Conservation (phyloP, 1,139 yeast genomes). For the Yamadazyma pseudoaaseri region DNA sequence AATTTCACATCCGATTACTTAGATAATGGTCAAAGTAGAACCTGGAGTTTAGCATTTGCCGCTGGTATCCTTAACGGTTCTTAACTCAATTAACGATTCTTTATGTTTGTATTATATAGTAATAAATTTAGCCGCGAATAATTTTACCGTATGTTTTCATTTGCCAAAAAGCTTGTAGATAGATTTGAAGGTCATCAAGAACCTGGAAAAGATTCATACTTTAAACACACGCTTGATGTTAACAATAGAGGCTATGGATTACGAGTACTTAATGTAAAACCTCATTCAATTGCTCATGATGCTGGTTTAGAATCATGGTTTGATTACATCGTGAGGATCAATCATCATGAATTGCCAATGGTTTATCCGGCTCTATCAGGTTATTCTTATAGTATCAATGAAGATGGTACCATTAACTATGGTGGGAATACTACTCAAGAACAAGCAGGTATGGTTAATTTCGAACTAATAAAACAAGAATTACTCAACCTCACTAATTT, state of each 20-base stretch:
- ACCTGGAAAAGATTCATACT: slow-evolving; percentile 49
- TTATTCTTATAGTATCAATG: slow-evolving; percentile 35
- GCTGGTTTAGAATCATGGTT: slow-evolving; percentile 74
- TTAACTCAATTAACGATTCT: slow-evolving; percentile 3
- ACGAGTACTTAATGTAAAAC: slow-evolving; percentile 39
- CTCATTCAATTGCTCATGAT: slow-evolving; percentile 39
- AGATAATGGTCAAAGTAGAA: slow-evolving; percentile 85
- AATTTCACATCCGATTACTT: slow-evolving; percentile 38
- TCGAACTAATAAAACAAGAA: slow-evolving; percentile 34
- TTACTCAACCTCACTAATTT: slow-evolving; percentile 24
- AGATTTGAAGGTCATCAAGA: slow-evolving; percentile 57
- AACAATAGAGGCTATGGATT: slow-evolving; percentile 47
- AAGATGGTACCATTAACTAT: slow-evolving; percentile 44
- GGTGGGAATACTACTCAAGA: slow-evolving; percentile 36
- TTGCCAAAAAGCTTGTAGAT: slow-evolving; percentile 81
- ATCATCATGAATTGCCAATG: slow-evolving; percentile 71
- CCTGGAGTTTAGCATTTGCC: slow-evolving; percentile 84
- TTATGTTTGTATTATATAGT: slow-evolving; percentile 2
- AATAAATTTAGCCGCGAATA: too few relatives aligned
- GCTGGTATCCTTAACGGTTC: slow-evolving; percentile 42
- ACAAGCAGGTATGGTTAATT: slow-evolving; percentile 38
- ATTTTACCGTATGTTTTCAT: slow-evolving; percentile 91
- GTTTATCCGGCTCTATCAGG: slow-evolving; percentile 32
- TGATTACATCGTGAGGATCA: slow-evolving; percentile 77
- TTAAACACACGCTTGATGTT: slow-evolving; percentile 40